phyloP scores from a whole-genome alignment of 176 grass and related monocot genomes.

The Phyllostachys edulis region DNA sequence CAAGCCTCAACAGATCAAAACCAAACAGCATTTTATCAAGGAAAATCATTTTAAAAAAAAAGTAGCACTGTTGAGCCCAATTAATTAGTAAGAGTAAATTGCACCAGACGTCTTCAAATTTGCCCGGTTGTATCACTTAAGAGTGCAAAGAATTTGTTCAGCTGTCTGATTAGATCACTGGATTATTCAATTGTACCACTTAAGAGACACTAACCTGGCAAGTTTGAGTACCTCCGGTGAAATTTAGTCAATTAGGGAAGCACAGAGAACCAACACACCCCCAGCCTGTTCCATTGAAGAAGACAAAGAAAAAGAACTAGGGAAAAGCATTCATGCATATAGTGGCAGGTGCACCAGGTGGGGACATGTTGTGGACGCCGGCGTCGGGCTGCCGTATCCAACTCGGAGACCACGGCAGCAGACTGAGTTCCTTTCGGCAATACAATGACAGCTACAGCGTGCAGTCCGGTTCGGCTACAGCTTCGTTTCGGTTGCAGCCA shows the following conservation, averaged over 20 bases:
- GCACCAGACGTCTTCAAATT: neutral
- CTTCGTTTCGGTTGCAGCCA: too few relatives aligned
- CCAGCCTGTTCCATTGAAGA: neutral
- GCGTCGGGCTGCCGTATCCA: too few relatives aligned
- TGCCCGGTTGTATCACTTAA: neutral
- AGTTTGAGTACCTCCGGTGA: neutral
- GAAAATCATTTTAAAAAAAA: slow-evolving; percentile 14
- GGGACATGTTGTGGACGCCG: too few relatives aligned
- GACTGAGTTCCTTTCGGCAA: too few relatives aligned
- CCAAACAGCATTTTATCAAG: slow-evolving; percentile 11
- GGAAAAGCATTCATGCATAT: neutral
- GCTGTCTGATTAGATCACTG: neutral
- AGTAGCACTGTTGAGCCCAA: neutral
- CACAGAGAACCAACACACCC: slow-evolving; percentile 19
- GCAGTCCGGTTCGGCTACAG: too few relatives aligned
- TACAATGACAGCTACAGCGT: too few relatives aligned
- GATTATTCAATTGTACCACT: neutral
- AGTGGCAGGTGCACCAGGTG: neutral
- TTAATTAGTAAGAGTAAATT: neutral
- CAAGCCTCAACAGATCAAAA: neutral
- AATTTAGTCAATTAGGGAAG: slow-evolving; percentile 6
- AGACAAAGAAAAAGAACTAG: neutral
- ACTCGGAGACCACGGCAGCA: too few relatives aligned
- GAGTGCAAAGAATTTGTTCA: neutral
- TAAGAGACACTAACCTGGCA: neutral